Base-by-base conservation (phyloP, 1,284 basidiomycete species). In the Termitomyces sp. region DNA sequence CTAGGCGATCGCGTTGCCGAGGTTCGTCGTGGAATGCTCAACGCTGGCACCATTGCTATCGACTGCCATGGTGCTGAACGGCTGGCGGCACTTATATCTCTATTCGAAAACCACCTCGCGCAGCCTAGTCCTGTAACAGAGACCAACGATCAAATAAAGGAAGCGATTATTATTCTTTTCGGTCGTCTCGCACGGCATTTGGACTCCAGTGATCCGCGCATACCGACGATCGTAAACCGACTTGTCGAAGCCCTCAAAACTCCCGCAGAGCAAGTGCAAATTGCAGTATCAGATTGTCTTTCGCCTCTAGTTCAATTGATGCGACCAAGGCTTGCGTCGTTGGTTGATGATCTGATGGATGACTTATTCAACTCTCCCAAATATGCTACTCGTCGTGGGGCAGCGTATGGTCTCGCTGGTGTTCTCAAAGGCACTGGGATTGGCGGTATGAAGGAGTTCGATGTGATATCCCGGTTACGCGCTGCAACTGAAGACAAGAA, bases 381-480 rank as follows among this genome's bases (percentile, higher is more conserved):
- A 69, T 99, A 99, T 65, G 96, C 93, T 6, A 82, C 85, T 55
- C 85, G 97, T 28, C 83, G 96, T 44, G 97, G 97, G 39, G 95
- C 95, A 1, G 96, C 96, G 1, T 99, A 99, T 67, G 97, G 97
- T 48, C 73, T 99, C 19, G 94, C 96, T 1, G 97, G 97, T 34
- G 82, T 94, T 17, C 79, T 98, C 62, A 92, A 91, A 67, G 97
- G 97, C 13, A 81, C 88, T 1, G 97, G 97, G 5, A 85, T 99
- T 33, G 76, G 82, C 1, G 83, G 86, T 1, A 86, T 99, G 73
- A 92, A 93, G 67, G 87, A 95, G 65, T 92, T 89, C 67, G 77
- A 87, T 52, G 76, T 98, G 53, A 83, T 97, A 61, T 75, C 77
- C 34, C 85, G 89, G 40, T 76, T 99, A 13, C 81, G 82, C 28